These are phyloP conservation scores for Amaranthus palmeri DNA, from an alignment of 148 eudicot species.

Conservation along the genomic window DNA sequence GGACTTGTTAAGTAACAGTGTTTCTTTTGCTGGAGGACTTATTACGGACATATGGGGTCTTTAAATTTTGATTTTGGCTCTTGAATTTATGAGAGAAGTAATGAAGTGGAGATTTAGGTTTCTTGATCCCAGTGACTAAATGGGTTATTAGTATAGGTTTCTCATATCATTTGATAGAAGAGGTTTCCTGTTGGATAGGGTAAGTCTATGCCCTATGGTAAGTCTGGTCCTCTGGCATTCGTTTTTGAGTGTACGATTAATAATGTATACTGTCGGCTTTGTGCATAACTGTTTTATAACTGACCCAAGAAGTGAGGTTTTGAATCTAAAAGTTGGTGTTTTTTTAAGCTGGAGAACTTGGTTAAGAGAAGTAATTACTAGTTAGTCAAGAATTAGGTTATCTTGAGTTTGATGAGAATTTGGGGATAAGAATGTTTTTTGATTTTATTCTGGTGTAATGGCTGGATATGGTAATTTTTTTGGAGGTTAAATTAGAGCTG, in stretches of 20 bases:
- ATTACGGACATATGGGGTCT: neutral
- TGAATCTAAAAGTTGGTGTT: no score
- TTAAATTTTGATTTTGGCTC: neutral
- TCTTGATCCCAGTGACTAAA: neutral
- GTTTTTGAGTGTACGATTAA: no score
- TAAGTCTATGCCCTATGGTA: no score
- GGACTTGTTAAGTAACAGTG: no score
- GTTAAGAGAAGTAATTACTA: no score
- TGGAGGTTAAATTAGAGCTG: neutral
- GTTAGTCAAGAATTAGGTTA: no score
- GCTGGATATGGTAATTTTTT: neutral
- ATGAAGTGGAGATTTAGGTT: neutral
- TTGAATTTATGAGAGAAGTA: neutral
- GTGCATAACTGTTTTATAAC: no score
- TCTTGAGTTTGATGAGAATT: neutral
- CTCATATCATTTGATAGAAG: neutral
- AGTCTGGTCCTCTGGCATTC: no score
- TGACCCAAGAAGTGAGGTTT: no score
- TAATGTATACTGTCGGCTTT: no score
- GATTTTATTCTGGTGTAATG: constrained; percentile 3
- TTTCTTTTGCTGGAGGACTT: neutral
- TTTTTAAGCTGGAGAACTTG: no score
- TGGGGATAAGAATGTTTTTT: neutral
- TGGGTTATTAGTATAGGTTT: neutral
- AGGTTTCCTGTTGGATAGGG: neutral